Conservation (phyloP, 2,329 filamentous ascomycete species). For the Pseudopithomyces maydicus region DNA sequence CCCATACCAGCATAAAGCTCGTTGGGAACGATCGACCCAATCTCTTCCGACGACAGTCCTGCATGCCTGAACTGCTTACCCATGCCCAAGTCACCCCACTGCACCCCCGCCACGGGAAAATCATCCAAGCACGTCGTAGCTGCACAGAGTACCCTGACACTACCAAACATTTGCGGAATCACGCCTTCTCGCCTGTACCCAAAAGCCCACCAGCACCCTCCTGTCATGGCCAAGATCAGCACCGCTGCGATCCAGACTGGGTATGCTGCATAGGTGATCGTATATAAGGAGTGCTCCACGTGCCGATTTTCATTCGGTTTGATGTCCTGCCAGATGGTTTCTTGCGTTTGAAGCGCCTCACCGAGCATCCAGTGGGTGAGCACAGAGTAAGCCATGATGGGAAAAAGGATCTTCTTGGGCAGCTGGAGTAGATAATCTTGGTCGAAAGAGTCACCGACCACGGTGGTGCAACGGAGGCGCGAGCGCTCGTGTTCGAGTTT, state of each 20-base stretch:
- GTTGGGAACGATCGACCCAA: constrained; percentile 30
- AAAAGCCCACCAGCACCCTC: constrained; percentile 38
- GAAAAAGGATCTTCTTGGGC: constrained; percentile 35
- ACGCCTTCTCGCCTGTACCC: constrained; percentile 37
- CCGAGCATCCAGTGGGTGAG: constrained; percentile 41
- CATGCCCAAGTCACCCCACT: constrained; percentile 33
- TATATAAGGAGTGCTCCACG: constrained; percentile 30
- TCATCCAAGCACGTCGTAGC: constrained; percentile 33
- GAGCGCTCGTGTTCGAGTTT: constrained; percentile 28
- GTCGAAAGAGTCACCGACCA: constrained; percentile 30
- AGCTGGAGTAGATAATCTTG: constrained; percentile 38
- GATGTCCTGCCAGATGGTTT: constrained; percentile 30
- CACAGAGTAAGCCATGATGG: constrained; percentile 34
- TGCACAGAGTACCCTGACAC: constrained; percentile 34
- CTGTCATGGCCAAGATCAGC: constrained; percentile 36
- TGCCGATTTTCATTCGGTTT: constrained; percentile 2
- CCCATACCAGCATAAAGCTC: constrained; percentile 30
- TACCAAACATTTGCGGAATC: constrained; percentile 42
- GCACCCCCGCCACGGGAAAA: constrained; percentile 28
- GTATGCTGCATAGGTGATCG: constrained; percentile 31
- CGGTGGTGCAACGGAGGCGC: constrained; percentile 33
- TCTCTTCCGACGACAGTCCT: constrained; percentile 30
- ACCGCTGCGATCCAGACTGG: constrained; percentile 32
- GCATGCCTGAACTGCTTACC: constrained; percentile 31
- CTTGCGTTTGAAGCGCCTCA: constrained; percentile 34